Percentiles rank a stretch among this genome's conserved stretches.
phyloP scores from a whole-genome alignment of 2,329 filamentous ascomycete species.

The Clonostachys chloroleuca region DNA sequence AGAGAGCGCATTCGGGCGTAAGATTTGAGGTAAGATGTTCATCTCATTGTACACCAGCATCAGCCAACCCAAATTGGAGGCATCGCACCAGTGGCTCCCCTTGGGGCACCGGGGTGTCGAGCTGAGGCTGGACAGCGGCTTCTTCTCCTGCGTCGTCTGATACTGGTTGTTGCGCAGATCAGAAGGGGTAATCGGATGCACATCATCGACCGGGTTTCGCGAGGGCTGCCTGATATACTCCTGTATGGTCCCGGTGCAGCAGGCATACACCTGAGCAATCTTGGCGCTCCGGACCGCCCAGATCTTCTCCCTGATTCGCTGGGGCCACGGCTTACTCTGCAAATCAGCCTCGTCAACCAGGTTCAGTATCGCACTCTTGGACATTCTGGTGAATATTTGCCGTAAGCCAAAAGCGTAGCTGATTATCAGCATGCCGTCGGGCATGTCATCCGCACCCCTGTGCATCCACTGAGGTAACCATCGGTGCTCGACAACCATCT shows the following conservation, averaged over 20 bases:
- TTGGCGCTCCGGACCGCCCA: constrained; percentile 43
- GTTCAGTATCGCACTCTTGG: constrained; percentile 43
- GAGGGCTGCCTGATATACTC: constrained; percentile 35
- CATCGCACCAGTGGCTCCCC: constrained; percentile 45
- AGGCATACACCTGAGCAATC: constrained; percentile 42
- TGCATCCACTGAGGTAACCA: constrained; percentile 50
- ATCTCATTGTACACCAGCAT: constrained; percentile 47
- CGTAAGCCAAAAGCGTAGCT: constrained; percentile 47
- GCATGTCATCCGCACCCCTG: constrained; percentile 39
- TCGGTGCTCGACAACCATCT: constrained; percentile 41
- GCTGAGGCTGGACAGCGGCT: constrained; percentile 17
- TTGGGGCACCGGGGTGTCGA: constrained; percentile 41
- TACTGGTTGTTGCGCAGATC: constrained; percentile 10
- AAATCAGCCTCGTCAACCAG: constrained; percentile 36
- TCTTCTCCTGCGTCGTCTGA: constrained; percentile 6
- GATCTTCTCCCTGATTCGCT: constrained; percentile 39
- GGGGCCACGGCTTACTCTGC: constrained; percentile 38
- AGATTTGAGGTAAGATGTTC: constrained; percentile 33
- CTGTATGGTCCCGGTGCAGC: constrained; percentile 34
- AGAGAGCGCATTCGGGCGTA: constrained; percentile 3
- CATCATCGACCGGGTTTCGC: constrained; percentile 8
- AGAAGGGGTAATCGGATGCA: constrained; percentile 9
- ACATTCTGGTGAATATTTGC: constrained; percentile 42
- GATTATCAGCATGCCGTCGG: constrained; percentile 44
- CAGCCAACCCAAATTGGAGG: constrained; percentile 47